Evolutionary conservation across 176 grass and related monocot species (phyloP), one percentile per base, ranked within the genome.

Genomic region (Musa beccarii): DNA sequence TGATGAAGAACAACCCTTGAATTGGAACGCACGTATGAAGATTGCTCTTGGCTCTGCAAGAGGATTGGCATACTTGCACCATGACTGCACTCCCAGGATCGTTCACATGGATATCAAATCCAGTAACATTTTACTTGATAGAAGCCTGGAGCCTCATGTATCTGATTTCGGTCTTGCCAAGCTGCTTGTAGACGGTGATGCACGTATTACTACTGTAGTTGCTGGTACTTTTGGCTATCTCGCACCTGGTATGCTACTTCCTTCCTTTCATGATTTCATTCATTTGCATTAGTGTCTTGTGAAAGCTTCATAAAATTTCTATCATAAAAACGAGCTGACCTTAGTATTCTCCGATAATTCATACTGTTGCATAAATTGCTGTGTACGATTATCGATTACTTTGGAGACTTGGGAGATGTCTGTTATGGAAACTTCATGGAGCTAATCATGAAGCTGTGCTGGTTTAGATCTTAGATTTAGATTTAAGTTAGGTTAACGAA

Each of bases 21-120:
- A 99, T 51, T 99, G 95, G 95, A 99, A 99, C 23, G 95, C 95
- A 0, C 86, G 90, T 0, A 99, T 99, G 95, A 99, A 94, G 68
- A 99, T 99, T 1, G 95, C 86, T 56, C 76, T 94, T 15, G 95
- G 95, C 0, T 94, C 95, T 0, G 95, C 95, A 16, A 64, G 91
- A 65, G 95, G 95, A 0, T 21, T 99, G 66, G 95, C 90, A 0
- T 99, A 99, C 79, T 21, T 99, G 73, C 95, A 99, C 78, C 90
- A 99, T 49, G 90, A 99, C 55, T 99, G 95, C 43, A 94, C 95
- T 0, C 95, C 95, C 10, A 89, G 84, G 34, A 99, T 99, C 10
- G 83, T 94, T 59, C 95, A 99, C 64, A 82, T 88, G 67, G 95
- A 94, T 65, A 94, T 99, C 34, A 99, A 99, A 82, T 89, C 95